A percentile compares a stretch with the other conserved stretches of the same genome.
Conservation (phyloP, 2,329 filamentous ascomycete genomes). For the Fusarium proliferatum region DNA sequence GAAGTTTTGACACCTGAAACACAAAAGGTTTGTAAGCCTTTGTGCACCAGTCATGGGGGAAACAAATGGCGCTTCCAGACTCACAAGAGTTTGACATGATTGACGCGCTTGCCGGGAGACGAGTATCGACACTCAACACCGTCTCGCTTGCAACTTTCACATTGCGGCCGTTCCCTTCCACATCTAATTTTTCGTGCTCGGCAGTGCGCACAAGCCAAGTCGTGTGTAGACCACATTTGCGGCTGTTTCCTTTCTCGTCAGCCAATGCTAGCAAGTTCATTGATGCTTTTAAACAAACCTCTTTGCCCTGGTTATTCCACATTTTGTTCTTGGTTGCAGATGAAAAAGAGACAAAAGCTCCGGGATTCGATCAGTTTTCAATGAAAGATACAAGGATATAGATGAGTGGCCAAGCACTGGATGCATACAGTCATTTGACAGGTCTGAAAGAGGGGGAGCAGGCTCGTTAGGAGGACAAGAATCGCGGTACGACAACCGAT, state of each 20-base stretch:
- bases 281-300: slow-evolving; percentile 34
- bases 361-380: neutral
- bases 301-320: slow-evolving; percentile 43
- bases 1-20: slow-evolving; percentile 45
- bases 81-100: slow-evolving; percentile 46
- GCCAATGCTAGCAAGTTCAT: neutral
- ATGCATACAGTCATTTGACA: neutral
- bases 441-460: slow-evolving; percentile 9
- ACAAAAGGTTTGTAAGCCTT: slow-evolving; percentile 30
- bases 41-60: slow-evolving; percentile 1
- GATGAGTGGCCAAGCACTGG: neutral
- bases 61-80: slow-evolving; percentile 15
- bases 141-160: slow-evolving; percentile 45
- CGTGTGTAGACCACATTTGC: slow-evolving; percentile 47
- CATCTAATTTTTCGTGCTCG: slow-evolving; percentile 45
- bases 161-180: slow-evolving; percentile 44
- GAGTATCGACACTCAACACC: slow-evolving; percentile 46
- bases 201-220: slow-evolving; percentile 45
- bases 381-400: slow-evolving; percentile 10
- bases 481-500: slow-evolving; percentile 15
- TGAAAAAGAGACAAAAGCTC: neutral
- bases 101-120: slow-evolving; percentile 45
- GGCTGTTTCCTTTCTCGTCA: slow-evolving; percentile 33
- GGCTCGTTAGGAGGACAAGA: slow-evolving; percentile 25
- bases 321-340: slow-evolving; percentile 11